These are phyloP conservation scores for Paratinospora sagittata DNA, from an alignment of 164 flowering plant genomes.

Conservation along the genomic window DNA sequence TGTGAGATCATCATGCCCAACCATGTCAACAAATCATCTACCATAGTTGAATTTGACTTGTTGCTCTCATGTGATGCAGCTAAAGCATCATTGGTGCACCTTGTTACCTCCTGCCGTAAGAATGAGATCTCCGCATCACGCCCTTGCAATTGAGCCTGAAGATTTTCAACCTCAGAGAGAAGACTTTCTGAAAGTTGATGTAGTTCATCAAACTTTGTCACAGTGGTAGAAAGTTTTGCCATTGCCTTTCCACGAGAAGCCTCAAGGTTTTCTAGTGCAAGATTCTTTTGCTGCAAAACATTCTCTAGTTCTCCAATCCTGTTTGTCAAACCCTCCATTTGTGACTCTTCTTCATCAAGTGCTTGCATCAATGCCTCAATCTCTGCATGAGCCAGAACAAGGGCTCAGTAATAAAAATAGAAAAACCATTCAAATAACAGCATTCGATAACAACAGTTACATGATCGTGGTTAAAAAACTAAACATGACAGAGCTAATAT, in stretches of 20 bases:
- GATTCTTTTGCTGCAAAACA: slow-evolving; percentile 49
- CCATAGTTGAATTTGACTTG: slow-evolving; percentile 48
- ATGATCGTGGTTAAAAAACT: not conserved
- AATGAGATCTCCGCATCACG: slow-evolving; percentile 88
- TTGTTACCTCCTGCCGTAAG: slow-evolving; percentile 89
- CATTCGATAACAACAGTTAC: slow-evolving; percentile 1
- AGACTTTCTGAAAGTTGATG: slow-evolving; percentile 74
- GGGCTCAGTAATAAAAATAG: not conserved
- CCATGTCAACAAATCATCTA: slow-evolving; percentile 57
- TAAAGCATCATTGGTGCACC: slow-evolving; percentile 83
- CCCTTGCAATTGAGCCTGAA: slow-evolving; percentile 75
- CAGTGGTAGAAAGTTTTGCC: slow-evolving; percentile 75
- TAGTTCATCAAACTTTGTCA: slow-evolving; percentile 90
- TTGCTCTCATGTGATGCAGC: slow-evolving; percentile 54
- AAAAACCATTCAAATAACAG: not conserved
- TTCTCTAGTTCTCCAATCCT: slow-evolving; percentile 56
- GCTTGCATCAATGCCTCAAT: slow-evolving; percentile 91
- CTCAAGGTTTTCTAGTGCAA: slow-evolving; percentile 64
- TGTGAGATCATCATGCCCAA: slow-evolving; percentile 38
- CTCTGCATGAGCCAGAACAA: slow-evolving; percentile 37
- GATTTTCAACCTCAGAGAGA: slow-evolving; percentile 82
- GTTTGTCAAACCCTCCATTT: slow-evolving; percentile 63
- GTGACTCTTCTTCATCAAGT: slow-evolving; percentile 89
- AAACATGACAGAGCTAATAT: not conserved
- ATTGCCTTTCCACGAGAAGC: slow-evolving; percentile 70